phyloP scores from a whole-genome alignment of 805 yeast species.

The Isabelozyma rhagii region DNA sequence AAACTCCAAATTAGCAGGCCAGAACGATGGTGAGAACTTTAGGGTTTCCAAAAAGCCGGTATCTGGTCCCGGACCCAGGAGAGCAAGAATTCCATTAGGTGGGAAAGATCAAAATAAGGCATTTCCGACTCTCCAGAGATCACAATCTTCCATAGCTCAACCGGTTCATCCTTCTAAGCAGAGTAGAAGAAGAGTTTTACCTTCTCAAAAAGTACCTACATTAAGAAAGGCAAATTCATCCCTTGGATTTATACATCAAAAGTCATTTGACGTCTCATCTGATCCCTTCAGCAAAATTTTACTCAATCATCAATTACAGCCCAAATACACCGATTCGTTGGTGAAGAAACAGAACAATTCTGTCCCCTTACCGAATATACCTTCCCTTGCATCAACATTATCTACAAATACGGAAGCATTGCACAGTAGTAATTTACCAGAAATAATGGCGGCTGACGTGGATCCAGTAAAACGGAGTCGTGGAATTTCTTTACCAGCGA shows the following conservation, averaged over 20 bases:
- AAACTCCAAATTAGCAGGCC: conserved; percentile 1
- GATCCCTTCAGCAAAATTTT: not conserved
- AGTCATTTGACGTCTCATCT: not conserved
- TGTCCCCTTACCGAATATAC: conserved; percentile 1
- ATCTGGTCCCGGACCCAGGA: not conserved
- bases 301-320: conserved; percentile 3
- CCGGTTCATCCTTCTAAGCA: not conserved
- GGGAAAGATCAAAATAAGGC: conserved; percentile 36
- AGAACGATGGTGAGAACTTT: not conserved
- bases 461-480: conserved; percentile 27
- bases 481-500: not conserved
- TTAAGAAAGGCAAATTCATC: conserved; percentile 35
- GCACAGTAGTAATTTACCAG: conserved; percentile 17
- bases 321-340: conserved; percentile 6
- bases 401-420: conserved; percentile 13
- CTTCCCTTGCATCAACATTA: conserved; percentile 9
- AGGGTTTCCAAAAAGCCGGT: not conserved
- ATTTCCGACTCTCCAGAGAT: conserved; percentile 26
- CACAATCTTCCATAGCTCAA: conserved; percentile 18
- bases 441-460: conserved; percentile 10
- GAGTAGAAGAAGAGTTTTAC: conserved; percentile 2
- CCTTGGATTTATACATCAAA: conserved; percentile 27
- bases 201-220: conserved; percentile 16
- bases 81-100: conserved; percentile 34
- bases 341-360: not conserved